phyloP scores from a whole-genome alignment of 495 filamentous ascomycete species.

The Aspergillus leporis region DNA sequence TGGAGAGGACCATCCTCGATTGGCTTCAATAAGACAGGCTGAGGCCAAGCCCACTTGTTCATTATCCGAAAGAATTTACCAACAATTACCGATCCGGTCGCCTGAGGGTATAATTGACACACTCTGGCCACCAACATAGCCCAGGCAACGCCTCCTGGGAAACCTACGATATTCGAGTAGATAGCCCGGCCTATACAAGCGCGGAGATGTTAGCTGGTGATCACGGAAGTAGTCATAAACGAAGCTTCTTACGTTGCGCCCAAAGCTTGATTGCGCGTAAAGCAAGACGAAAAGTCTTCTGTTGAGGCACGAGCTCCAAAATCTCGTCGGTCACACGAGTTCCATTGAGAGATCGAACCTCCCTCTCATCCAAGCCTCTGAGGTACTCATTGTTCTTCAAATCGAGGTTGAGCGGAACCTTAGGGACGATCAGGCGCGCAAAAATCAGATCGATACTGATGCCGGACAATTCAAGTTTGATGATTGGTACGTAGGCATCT shows the following conservation, averaged over 20 bases:
- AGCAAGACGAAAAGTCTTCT: constrained; percentile 82
- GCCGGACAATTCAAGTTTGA: constrained; percentile 86
- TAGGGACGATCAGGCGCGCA: constrained; percentile 68
- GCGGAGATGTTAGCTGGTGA: constrained; percentile 8
- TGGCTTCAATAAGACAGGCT: constrained; percentile 82
- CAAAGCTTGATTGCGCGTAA: constrained; percentile 92
- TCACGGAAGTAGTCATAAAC: not conserved
- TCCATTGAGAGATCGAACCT: constrained; percentile 87
- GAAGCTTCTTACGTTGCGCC: constrained; percentile 69
- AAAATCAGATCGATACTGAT: constrained; percentile 97
- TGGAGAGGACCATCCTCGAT: constrained; percentile 82
- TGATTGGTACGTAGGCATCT: constrained; percentile 92
- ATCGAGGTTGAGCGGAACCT: constrained; percentile 70
- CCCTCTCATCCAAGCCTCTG: constrained; percentile 80
- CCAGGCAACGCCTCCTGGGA: constrained; percentile 96
- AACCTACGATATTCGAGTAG: constrained; percentile 93
- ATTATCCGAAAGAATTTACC: constrained; percentile 93
- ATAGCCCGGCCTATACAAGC: constrained; percentile 66
- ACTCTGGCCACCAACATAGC: constrained; percentile 95
- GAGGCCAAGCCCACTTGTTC: constrained; percentile 89
- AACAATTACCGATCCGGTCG: constrained; percentile 80
- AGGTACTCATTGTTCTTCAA: constrained; percentile 81
- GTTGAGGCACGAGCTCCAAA: constrained; percentile 81
- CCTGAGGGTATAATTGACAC: constrained; percentile 96
- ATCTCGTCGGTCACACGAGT: constrained; percentile 93